Evolutionary conservation across 176 grass and related monocot species (phyloP).

Genomic region (Eleusine coracana): DNA sequence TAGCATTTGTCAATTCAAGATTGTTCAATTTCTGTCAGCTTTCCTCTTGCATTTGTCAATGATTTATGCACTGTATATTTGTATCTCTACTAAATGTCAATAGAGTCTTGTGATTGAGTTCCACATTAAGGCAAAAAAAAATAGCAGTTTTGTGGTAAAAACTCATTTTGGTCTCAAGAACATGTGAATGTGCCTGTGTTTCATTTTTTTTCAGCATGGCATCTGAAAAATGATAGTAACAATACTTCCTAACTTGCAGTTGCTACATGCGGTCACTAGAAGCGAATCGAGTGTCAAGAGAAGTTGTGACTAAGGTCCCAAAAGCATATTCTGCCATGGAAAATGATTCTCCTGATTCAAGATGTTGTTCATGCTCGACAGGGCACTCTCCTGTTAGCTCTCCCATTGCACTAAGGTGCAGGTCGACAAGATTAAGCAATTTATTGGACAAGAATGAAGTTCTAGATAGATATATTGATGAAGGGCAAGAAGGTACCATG

Average conservation of each 20-base stretch:
- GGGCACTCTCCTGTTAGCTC: constrained; percentile 61
- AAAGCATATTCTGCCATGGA: constrained; percentile 35
- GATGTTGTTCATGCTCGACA: constrained; percentile 54
- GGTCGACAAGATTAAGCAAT: constrained; percentile 47
- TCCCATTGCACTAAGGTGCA: constrained; percentile 53
- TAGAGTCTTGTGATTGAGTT: constrained; percentile 2
- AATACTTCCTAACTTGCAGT: constrained; percentile 46
- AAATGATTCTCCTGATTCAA: constrained; percentile 60
- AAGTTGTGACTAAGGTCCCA: constrained; percentile 8
- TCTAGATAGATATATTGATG: constrained; percentile 73
- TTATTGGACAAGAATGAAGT: constrained; percentile 56
- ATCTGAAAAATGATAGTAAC: constrained; percentile 24
- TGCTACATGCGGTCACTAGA: constrained; percentile 42
- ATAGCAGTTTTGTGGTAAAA: constrained; percentile 1
- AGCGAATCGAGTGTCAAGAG: constrained; percentile 41
- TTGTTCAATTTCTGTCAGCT: constrained; percentile 16
- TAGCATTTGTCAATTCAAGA: not conserved
- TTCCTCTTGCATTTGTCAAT: not conserved
- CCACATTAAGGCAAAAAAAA: not conserved
- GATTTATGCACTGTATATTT: not conserved
- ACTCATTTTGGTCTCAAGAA: constrained; percentile 14
- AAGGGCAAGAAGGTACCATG: constrained; percentile 49
- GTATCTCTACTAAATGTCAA: not conserved
- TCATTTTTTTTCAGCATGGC: not conserved
- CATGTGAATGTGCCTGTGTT: not conserved